A percentile compares a stretch with the other conserved stretches of the same genome.
Evolutionary conservation across 2,329 filamentous ascomycete species (phyloP).

Genomic region (Claviceps africana): DNA sequence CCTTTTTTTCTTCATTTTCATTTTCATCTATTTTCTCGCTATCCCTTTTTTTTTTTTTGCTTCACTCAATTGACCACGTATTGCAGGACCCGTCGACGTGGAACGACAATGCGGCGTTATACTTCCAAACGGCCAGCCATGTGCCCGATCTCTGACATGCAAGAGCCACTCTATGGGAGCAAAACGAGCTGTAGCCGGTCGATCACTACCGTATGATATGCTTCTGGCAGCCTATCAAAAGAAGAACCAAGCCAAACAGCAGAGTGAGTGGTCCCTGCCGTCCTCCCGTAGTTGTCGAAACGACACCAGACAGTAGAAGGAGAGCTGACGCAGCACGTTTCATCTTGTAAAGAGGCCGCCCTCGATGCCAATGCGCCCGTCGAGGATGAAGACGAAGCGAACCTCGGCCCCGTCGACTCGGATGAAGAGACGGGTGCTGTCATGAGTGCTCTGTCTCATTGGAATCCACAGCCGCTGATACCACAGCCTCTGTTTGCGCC

Average conservation of each 20-base stretch:
- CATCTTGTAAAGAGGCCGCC: slow-evolving; percentile 56
- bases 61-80: neutral
- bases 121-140: slow-evolving; percentile 72
- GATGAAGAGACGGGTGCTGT: slow-evolving; percentile 88
- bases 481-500: slow-evolving; percentile 48
- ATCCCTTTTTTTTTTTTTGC: neutral
- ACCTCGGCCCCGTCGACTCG: slow-evolving; percentile 71
- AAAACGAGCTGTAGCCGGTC: slow-evolving; percentile 74
- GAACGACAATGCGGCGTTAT: slow-evolving; percentile 86
- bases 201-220: slow-evolving; percentile 86
- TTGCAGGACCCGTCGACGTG: slow-evolving; percentile 69
- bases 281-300: neutral
- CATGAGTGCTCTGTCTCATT: slow-evolving; percentile 65
- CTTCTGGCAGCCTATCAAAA: slow-evolving; percentile 79
- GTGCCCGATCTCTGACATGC: slow-evolving; percentile 78
- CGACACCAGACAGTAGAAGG: neutral
- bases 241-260: slow-evolving; percentile 97
- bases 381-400: slow-evolving; percentile 71
- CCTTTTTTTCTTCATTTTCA: too few relatives aligned
- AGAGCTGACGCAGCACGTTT: neutral
- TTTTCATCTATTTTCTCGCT: too few relatives aligned
- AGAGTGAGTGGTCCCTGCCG: slow-evolving; percentile 49
- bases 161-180: slow-evolving; percentile 94
- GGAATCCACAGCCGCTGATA: slow-evolving; percentile 65
- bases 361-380: slow-evolving; percentile 87